Conservation (phyloP, 805 yeast genomes). For the Candida palmyrensis region DNA sequence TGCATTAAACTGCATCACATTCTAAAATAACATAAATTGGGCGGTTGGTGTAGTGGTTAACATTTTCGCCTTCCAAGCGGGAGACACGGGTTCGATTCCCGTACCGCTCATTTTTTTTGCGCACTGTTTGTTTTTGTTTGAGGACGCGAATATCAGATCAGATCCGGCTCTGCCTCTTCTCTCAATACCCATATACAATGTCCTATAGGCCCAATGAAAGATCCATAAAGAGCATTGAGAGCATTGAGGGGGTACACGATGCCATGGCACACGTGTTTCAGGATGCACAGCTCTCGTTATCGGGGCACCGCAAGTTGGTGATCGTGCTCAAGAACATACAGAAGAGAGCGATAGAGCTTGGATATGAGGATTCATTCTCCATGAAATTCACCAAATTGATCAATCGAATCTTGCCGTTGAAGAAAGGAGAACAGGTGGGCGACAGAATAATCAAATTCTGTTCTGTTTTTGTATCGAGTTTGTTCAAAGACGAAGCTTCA, state of each 20-base stretch:
- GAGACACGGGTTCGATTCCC: constrained; percentile 95
- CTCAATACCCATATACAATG: too few species aligned
- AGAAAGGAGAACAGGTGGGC: constrained; percentile 65
- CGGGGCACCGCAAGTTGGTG: constrained; percentile 74
- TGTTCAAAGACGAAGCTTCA: constrained; percentile 31
- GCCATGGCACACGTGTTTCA: constrained; percentile 69
- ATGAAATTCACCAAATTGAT: constrained; percentile 55
- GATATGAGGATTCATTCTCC: constrained; percentile 54
- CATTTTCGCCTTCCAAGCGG: constrained; percentile 92
- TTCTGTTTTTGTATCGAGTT: constrained; percentile 50
- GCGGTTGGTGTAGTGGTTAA: constrained; percentile 91
- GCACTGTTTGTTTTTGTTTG: constrained; percentile 1
- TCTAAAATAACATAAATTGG: constrained; percentile 25
- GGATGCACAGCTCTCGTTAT: constrained; percentile 68
- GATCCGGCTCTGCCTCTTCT: too few species aligned
- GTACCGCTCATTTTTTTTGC: constrained; percentile 59
- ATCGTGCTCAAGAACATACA: constrained; percentile 58
- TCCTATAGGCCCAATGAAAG: constrained; percentile 5
- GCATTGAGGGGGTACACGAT: constrained; percentile 17
- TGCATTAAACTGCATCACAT: too few species aligned
- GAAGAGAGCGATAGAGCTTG: constrained; percentile 46
- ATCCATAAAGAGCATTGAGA: constrained; percentile 14
- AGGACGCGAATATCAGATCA: too few species aligned
- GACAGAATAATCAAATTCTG: constrained; percentile 73
- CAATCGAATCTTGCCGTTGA: constrained; percentile 61